Base-by-base conservation (phyloP, 768 basidiomycete species). In the Rhizopogon roseolus region DNA sequence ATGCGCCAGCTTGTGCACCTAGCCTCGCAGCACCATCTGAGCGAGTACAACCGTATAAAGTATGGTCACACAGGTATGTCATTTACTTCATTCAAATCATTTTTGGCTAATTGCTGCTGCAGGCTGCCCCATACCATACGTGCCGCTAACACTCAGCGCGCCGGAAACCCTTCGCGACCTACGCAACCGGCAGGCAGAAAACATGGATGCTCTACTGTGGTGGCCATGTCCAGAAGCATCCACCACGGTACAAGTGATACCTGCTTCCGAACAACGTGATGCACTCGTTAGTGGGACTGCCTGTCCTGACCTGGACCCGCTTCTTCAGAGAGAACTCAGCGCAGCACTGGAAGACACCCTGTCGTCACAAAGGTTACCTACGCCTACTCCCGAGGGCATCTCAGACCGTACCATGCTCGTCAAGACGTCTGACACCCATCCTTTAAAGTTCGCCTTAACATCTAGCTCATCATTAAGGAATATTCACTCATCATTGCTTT, bases 381-480 rank as follows among this genome's bases (percentile, higher is more conserved):
- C 57, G 39, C 28, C 53, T 16, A 50, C 50, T 38, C 62, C 32
- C 4, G 41, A 22, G 17, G 38, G 54, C 39, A 50, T 32, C 41
- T n/a, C 6, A 11, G 39, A 32, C 16, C 13, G 37, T 17, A 28
- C 29, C 28, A 39, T 43, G 17, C 60, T 49, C 54, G 54, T 85
- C 54, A 93, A 90, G 63, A 93, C 90, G 1, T 91, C 89, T 2
- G 75, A 80, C 22, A 80, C 86, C 0, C 91, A 93, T 68, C 91
- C 92, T 6, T 88, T 95, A 64, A 90, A 92, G 89, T 90, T 57
- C 49, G 80, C 72, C 5, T n/a, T 49, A 17, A 42, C 17, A 46
- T 16, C 16, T 32, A n/a, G 19, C 29, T 34, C 11, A 22, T 28
- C 6, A 16, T 11, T 46, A 14, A 34, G 14, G 32, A 16, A 34